Evolutionary conservation across 805 yeast genomes (phyloP), one percentile per base, ranked within the genome.

Genomic region (Zygotorulaspora danielsina): DNA sequence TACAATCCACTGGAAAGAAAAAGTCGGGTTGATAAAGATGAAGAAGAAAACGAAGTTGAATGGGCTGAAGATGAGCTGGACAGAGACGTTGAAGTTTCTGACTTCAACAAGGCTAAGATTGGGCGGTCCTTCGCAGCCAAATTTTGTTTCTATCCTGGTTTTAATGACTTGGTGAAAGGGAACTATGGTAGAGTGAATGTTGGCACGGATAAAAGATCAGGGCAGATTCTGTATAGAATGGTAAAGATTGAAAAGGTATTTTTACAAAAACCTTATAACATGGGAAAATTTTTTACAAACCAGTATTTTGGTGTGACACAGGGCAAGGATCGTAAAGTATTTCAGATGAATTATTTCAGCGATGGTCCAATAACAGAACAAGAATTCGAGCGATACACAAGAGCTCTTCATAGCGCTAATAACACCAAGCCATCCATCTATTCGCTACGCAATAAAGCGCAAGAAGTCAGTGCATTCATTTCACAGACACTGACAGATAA

Each of bases 161-260:
- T 94, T 60, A 78, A 75, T 32, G 78, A 76, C 13, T 73, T 75
- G 1, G 75, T 86, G 11, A 69, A 74, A 13, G 94, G 86, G 15
- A 79, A 94, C 35, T 86, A 72, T 58, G 95, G 89, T 24, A 76
- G 89, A 49, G 79, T 93, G 39, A 88, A 86, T 58, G 75, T 93
- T 40, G 96, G 96, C 7, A 55, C 68, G 29, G 82, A 81, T 53
- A 72, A 72, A 40, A 72, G 78, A 32, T 75, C 79, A 9, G 77
- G 81, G 20, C 68, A 70, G 53, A 74, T 81, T 8, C 75, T 76
- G 38, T 90, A 93, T 64, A 74, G 97, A 53, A 74, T 90, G 76
- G 95, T 90, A 34, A 81, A 77, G 56, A 78, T 93, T 31, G 83
- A 80, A 49, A 81, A 76, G 39, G 75, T 84, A 6, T 74, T 73